A percentile compares a stretch with the other conserved stretches of the same genome.
Evolutionary conservation across 202 grass and related monocot genomes (phyloP).

Genomic region (Carex arenaria): DNA sequence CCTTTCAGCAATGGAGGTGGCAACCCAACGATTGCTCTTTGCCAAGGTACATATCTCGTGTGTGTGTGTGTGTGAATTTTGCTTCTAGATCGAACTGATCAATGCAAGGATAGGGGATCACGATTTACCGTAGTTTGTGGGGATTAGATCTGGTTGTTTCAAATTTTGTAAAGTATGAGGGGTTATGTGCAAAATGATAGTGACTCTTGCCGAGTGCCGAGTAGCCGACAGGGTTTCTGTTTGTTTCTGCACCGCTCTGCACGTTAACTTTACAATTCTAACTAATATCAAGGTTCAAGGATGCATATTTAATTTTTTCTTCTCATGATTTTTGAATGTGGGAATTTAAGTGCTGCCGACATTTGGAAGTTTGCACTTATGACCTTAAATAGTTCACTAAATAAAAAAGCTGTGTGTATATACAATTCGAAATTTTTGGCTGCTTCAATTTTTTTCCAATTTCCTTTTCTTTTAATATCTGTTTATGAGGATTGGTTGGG

Average conservation of each 20-base stretch:
- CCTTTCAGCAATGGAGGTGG: conserved; percentile 85
- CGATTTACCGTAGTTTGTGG: neutral
- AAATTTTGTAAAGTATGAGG: neutral
- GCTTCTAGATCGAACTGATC: neutral
- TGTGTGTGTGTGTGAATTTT: neutral
- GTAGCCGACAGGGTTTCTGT: neutral
- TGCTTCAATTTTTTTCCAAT: neutral
- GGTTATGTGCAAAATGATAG: neutral
- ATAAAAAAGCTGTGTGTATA: neutral
- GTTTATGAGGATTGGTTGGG: neutral
- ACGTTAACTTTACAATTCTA: neutral
- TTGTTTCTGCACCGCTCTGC: neutral
- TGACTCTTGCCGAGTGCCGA: neutral
- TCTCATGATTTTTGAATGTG: neutral
- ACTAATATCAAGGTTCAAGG: neutral
- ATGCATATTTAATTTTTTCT: neutral
- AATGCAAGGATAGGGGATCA: neutral
- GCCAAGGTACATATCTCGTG: conserved; percentile 39
- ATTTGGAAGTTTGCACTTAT: neutral
- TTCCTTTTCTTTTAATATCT: neutral
- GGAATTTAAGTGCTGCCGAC: neutral
- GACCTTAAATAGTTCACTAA: neutral
- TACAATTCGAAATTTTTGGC: neutral
- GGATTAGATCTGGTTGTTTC: neutral
- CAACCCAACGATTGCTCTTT: conserved; percentile 71